These are phyloP conservation scores for Phytophthora litchii DNA, from an alignment of 352 stramenopile species.

Conservation along the genomic window DNA sequence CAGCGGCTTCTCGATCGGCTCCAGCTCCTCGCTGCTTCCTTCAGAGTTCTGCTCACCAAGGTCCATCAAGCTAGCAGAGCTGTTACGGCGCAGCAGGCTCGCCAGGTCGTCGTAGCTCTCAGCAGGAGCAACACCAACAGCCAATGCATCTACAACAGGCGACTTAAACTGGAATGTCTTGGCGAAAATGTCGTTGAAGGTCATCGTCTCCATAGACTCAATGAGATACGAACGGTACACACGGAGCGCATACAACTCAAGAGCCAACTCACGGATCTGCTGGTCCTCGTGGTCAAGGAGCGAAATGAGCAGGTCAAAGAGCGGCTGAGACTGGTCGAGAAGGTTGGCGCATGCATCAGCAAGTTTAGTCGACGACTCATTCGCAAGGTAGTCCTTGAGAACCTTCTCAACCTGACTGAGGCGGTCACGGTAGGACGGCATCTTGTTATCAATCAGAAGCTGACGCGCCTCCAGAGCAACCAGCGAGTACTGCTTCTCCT, in stretches of 20 bases:
- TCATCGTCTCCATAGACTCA: constrained; percentile 81
- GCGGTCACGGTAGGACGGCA: constrained; percentile 94
- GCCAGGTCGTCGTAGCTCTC: constrained; percentile 88
- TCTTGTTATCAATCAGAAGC: constrained; percentile 96
- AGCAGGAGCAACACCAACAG: constrained; percentile 70
- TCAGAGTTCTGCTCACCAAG: constrained; percentile 40
- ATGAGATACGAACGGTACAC: constrained; percentile 90
- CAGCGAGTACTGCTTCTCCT: constrained; percentile 92
- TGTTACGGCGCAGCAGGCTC: constrained; percentile 71
- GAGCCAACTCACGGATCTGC: constrained; percentile 68
- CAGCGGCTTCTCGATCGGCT: constrained; percentile 31
- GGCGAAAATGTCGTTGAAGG: constrained; percentile 66
- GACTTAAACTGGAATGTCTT: constrained; percentile 91
- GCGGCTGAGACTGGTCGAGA: constrained; percentile 83
- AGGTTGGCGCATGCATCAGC: constrained; percentile 61
- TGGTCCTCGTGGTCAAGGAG: constrained; percentile 76
- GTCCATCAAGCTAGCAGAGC: constrained; percentile 46
- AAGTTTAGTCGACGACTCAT: constrained; percentile 52
- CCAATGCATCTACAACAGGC: constrained; percentile 76
- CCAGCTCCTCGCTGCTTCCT: constrained; percentile 46
- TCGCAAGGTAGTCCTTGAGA: constrained; percentile 70
- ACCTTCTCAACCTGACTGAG: constrained; percentile 80
- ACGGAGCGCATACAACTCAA: constrained; percentile 85
- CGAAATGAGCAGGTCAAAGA: constrained; percentile 87
- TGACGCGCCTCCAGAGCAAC: constrained; percentile 95